A percentile compares a stretch with the other conserved stretches of the same genome.
These are phyloP conservation scores for Acacia pycnantha DNA, from an alignment of 331 rosid species.

Conservation along the genomic window DNA sequence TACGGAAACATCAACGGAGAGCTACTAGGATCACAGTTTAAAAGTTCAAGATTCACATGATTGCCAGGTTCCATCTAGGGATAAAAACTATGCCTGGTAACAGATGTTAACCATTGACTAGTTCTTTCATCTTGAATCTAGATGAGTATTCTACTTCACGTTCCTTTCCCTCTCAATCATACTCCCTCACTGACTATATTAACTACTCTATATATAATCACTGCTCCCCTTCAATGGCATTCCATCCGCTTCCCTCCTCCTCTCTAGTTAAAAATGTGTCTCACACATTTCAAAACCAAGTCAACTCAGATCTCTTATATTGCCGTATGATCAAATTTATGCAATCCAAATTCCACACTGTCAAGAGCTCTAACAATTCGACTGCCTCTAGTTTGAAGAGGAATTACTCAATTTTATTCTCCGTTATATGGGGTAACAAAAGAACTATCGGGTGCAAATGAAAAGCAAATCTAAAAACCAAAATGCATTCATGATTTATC, in stretches of 20 bases:
- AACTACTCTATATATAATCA: not conserved
- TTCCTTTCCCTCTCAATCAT: no score
- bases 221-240: not conserved
- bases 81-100: no score
- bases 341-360: not conserved
- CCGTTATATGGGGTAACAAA: not conserved
- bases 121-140: no score
- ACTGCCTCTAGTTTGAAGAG: not conserved
- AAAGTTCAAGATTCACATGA: no score
- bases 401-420: conserved; percentile 7
- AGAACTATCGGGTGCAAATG: not conserved
- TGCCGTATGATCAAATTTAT: not conserved
- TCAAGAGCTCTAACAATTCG: not conserved
- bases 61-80: no score
- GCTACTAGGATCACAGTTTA: no score
- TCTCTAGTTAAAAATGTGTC: not conserved
- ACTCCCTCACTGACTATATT: no score
- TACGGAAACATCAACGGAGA: not conserved
- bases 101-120: no score
- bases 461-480: conserved; percentile 3
- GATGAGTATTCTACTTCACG: no score
- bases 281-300: not conserved
- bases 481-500: conserved; percentile 1
- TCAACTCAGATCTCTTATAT: not conserved
- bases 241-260: not conserved